A percentile compares a stretch with the other conserved stretches of the same genome.
phyloP scores from a whole-genome alignment of 2,329 filamentous ascomycete species.

The Cercospora zeae-maydis region DNA sequence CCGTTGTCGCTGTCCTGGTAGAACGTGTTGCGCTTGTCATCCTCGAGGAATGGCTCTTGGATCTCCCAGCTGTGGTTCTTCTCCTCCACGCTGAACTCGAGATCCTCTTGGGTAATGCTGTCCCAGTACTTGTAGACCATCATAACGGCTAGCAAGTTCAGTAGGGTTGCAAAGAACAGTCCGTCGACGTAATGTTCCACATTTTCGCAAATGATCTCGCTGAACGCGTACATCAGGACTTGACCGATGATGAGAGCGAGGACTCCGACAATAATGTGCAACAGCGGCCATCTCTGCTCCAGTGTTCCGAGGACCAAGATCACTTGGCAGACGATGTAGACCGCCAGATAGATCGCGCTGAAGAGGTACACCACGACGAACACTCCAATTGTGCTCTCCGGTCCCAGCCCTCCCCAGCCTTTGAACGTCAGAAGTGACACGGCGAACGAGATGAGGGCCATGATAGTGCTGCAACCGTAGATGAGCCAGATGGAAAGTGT shows the following conservation, averaged over 20 bases:
- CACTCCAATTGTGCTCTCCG: slow-evolving; percentile 80
- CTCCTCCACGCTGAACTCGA: slow-evolving; percentile 95
- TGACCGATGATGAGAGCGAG: slow-evolving; percentile 91
- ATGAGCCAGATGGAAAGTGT: slow-evolving; percentile 90
- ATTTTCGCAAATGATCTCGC: slow-evolving; percentile 74
- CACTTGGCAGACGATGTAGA: slow-evolving; percentile 85
- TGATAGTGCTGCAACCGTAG: slow-evolving; percentile 69
- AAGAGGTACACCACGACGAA: slow-evolving; percentile 91
- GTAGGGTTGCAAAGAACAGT: slow-evolving; percentile 87
- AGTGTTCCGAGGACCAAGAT: slow-evolving; percentile 84
- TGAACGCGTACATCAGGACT: slow-evolving; percentile 88
- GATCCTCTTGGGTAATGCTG: slow-evolving; percentile 95
- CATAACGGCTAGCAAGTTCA: slow-evolving; percentile 94
- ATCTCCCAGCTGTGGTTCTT: slow-evolving; percentile 98
- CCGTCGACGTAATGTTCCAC: slow-evolving; percentile 92
- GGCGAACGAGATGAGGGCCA: slow-evolving; percentile 82
- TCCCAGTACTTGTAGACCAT: slow-evolving; percentile 99
- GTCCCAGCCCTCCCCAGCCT: slow-evolving; percentile 78
- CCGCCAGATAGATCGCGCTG: slow-evolving; percentile 78
- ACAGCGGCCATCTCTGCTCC: slow-evolving; percentile 91
- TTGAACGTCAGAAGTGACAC: slow-evolving; percentile 92
- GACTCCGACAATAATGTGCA: slow-evolving; percentile 83
- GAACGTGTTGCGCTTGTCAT: slow-evolving; percentile 69
- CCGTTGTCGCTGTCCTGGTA: slow-evolving; percentile 67
- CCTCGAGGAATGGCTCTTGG: slow-evolving; percentile 84